phyloP scores from a whole-genome alignment of 2,329 filamentous ascomycete genomes.

The Paecilomyces dactylethromorphus region DNA sequence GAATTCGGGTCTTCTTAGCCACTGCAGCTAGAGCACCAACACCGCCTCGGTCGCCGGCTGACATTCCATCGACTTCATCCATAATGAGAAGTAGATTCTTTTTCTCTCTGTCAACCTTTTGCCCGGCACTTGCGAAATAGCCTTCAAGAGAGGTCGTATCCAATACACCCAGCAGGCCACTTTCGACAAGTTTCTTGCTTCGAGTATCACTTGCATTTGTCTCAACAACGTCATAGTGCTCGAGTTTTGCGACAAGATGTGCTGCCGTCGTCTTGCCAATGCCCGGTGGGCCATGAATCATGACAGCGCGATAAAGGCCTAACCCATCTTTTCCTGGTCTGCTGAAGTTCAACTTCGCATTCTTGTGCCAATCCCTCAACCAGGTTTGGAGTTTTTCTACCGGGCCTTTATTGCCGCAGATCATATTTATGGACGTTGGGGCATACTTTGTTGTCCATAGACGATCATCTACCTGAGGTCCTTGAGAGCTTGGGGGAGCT shows the following conservation, averaged over 20 bases:
- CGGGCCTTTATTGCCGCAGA: slow-evolving; percentile 86
- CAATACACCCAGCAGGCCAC: slow-evolving; percentile 78
- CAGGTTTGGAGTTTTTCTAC: slow-evolving; percentile 88
- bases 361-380: slow-evolving; percentile 75
- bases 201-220: slow-evolving; percentile 92
- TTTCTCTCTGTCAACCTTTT: slow-evolving; percentile 70
- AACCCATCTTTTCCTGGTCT: slow-evolving; percentile 76
- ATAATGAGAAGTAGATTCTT: slow-evolving; percentile 96
- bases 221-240: slow-evolving; percentile 89
- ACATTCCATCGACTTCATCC: slow-evolving; percentile 99
- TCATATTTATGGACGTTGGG: slow-evolving; percentile 73
- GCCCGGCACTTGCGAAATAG: slow-evolving; percentile 79
- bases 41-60: slow-evolving; percentile 88
- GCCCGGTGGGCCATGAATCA: slow-evolving; percentile 89
- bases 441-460: slow-evolving; percentile 96
- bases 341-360: slow-evolving; percentile 74
- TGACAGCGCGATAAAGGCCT: slow-evolving; percentile 79
- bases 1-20: slow-evolving; percentile 90
- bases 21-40: slow-evolving; percentile 90
- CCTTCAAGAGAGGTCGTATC: slow-evolving; percentile 89
- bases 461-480: slow-evolving; percentile 50
- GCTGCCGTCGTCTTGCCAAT: slow-evolving; percentile 98
- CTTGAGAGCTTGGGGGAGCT: slow-evolving; percentile 33
- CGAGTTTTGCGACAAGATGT: slow-evolving; percentile 85
- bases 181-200: slow-evolving; percentile 93